These are phyloP conservation scores for Cercospora berteroae DNA, from an alignment of 2,329 filamentous ascomycete species.

Conservation along the genomic window DNA sequence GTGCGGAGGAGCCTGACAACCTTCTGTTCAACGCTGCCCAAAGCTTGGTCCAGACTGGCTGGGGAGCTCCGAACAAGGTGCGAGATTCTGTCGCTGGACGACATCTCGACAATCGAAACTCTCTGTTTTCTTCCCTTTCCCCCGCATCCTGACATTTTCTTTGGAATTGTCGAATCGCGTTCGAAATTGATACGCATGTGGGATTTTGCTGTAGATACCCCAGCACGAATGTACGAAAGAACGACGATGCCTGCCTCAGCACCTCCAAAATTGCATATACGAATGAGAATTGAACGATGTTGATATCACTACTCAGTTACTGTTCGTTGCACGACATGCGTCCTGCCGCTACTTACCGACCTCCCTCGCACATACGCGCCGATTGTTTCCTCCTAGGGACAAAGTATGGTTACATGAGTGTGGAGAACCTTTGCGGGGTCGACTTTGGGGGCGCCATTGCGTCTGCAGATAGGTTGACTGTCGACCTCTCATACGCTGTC, in stretches of 20 bases:
- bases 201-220: not conserved
- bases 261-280: constrained; percentile 11
- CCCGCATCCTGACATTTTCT: not conserved
- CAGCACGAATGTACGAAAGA: constrained; percentile 2
- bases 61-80: not conserved
- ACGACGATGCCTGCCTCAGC: not conserved
- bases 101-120: not conserved
- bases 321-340: not conserved
- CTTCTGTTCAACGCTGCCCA: not conserved
- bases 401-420: not conserved
- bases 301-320: not conserved
- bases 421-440: constrained; percentile 9
- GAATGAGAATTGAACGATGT: constrained; percentile 5
- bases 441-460: constrained; percentile 13
- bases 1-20: not conserved
- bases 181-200: not conserved
- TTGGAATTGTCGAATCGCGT: not conserved
- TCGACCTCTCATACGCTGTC: not conserved
- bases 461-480: not conserved
- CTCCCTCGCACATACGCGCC: not conserved
- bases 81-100: not conserved
- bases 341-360: not conserved
- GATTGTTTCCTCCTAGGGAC: constrained; percentile 1
- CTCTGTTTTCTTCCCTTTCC: not conserved
- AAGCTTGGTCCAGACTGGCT: not conserved